phyloP scores from a whole-genome alignment of 768 basidiomycete species.

The Coprinopsis strossmayeri region DNA sequence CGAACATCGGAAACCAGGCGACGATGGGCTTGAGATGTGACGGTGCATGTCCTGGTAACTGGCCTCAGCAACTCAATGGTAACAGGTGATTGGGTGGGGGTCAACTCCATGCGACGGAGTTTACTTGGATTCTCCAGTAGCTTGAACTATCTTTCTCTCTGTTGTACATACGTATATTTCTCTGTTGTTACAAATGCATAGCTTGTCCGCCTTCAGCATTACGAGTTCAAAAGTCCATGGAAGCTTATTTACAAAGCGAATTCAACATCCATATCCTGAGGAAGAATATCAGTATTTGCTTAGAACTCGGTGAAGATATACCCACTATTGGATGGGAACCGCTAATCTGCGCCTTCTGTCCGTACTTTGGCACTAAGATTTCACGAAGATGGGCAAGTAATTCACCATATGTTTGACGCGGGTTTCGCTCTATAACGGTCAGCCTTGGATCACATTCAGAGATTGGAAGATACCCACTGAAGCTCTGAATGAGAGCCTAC shows the following conservation, averaged over 20 bases:
- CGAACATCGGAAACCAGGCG: constrained; percentile 10
- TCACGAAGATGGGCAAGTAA: constrained; percentile 35
- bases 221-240: too few relatives aligned
- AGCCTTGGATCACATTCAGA: not conserved
- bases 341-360: constrained; percentile 68
- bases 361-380: constrained; percentile 53
- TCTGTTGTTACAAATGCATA: too few relatives aligned
- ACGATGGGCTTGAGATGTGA: constrained; percentile 5
- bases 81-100: constrained; percentile 4
- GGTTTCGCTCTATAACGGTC: constrained; percentile 32
- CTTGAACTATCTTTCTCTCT: too few relatives aligned
- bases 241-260: too few relatives aligned
- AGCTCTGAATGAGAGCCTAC: constrained; percentile 55
- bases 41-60: constrained; percentile 7
- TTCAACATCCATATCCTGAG: not conserved
- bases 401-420: constrained; percentile 59
- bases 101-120: too few relatives aligned
- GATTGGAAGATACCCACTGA: constrained; percentile 25
- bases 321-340: constrained; percentile 69
- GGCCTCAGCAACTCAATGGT: constrained; percentile 10
- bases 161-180: too few relatives aligned
- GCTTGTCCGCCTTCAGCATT: too few relatives aligned
- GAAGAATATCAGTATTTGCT: too few relatives aligned
- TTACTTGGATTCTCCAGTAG: too few relatives aligned
- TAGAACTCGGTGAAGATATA: constrained; percentile 17